Base-by-base conservation (phyloP, 2,329 filamentous ascomycete species). In the Hymenoscyphus occultus region DNA sequence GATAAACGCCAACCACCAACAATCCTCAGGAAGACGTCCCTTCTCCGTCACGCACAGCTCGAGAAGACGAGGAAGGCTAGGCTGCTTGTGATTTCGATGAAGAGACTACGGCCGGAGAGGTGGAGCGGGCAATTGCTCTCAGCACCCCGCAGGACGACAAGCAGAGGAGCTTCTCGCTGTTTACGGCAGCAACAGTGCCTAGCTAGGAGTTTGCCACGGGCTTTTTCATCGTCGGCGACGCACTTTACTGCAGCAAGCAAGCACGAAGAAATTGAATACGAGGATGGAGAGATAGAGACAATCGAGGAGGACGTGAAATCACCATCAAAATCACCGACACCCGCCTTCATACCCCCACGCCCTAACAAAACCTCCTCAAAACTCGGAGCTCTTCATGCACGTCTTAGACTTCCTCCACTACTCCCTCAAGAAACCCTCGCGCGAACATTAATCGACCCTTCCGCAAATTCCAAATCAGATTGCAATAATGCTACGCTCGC, bases 401-500 rank as follows among this genome's bases (percentile, higher is more conserved):
- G 95, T 77, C 86, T 99, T 67, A 87, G 87, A 51, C 87, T 99
- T 64, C 89, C 93, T 31, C 84, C 86, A 68, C 91, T 90, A 78
- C 84, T 98, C 68, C 94, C 95, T 42, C 80, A 96, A 66, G 85
- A 95, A 80, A 94, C 91, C 5, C 86, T 99, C 70, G 93, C 92
- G 67, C 87, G 94, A 67, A 87, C 92, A 62, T 87, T 99, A 68
- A 86, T 98, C 73, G 91, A 97, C 77, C 81, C 88, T 39, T 93
- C 93, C 22, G 94, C 94, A 67, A 94, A 98, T 77, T 77, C 84
- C 13, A 86, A 92, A 77, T 81, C 87, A 60, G 84, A 84, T 72
- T 96, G 95, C 83, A 99, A 98, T 83, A 99, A 99, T 78, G 82
- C 85, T 72, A 89, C 91, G 70, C 85, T 99, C 64, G 86, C 92